A percentile compares a stretch with the other conserved stretches of the same genome.
These are phyloP conservation scores for Sarocladium strictum DNA, from an alignment of 2,329 filamentous ascomycete genomes.

Conservation along the genomic window DNA sequence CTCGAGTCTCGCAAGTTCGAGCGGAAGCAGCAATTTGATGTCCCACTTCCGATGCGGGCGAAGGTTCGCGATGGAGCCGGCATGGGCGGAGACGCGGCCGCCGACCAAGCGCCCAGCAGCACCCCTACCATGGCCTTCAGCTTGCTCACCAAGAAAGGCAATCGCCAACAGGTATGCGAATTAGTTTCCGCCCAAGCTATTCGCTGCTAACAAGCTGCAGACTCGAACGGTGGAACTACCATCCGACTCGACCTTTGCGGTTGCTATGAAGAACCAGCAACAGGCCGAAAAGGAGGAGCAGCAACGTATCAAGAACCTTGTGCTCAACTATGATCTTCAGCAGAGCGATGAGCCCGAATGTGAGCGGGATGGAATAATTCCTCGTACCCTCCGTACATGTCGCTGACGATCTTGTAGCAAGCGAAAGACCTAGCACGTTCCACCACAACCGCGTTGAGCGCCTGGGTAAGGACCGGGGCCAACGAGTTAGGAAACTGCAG, in stretches of 20 bases:
- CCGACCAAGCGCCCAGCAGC: slow-evolving; percentile 13
- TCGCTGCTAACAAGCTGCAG: slow-evolving; percentile 33
- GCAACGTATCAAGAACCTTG: slow-evolving; percentile 95
- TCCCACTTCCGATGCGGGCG: slow-evolving; percentile 85
- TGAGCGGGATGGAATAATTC: slow-evolving; percentile 48
- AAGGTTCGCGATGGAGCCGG: slow-evolving; percentile 54
- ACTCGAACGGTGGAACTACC: slow-evolving; percentile 87
- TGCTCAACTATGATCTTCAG: slow-evolving; percentile 91
- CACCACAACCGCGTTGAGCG: slow-evolving; percentile 53
- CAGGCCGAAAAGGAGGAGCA: slow-evolving; percentile 94
- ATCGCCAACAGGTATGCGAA: slow-evolving; percentile 73
- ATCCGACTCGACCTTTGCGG: slow-evolving; percentile 86
- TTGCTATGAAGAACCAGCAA: slow-evolving; percentile 94
- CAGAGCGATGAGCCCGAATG: slow-evolving; percentile 76
- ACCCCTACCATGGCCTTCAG: slow-evolving; percentile 86
- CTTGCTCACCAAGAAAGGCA: slow-evolving; percentile 90
- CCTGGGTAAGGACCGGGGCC: slow-evolving; percentile 59
- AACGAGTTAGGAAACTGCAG: slow-evolving; percentile 84
- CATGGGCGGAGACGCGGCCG: slow-evolving; percentile 16
- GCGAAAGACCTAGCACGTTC: slow-evolving; percentile 42
- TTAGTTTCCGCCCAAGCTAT: background rate
- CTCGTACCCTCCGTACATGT: too few species aligned
- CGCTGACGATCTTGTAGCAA: too few species aligned
- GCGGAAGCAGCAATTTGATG: slow-evolving; percentile 88
- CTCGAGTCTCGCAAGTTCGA: slow-evolving; percentile 94